Evolutionary conservation across 2,329 filamentous ascomycete species (phyloP).

Genomic region (Thermochaetoides dissita): DNA sequence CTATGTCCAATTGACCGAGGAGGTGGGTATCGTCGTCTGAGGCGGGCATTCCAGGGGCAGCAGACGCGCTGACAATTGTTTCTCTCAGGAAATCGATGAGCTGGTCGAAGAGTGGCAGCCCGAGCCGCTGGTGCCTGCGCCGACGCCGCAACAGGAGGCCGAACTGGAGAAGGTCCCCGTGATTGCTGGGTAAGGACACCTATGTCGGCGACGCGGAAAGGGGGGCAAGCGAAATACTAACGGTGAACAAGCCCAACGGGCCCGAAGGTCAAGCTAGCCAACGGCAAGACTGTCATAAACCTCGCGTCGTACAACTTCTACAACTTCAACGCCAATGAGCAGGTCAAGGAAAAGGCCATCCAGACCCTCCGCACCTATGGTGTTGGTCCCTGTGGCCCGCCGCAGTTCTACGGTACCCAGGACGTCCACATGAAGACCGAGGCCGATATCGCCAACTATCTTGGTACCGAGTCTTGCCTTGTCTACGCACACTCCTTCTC

Average conservation of each 20-base stretch:
- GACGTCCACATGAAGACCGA: constrained; percentile 98
- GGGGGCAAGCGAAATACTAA: neutral
- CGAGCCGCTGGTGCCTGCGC: constrained; percentile 69
- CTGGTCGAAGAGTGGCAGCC: constrained; percentile 93
- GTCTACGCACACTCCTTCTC: constrained; percentile 94
- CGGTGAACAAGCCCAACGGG: constrained; percentile 56
- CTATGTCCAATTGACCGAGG: constrained; percentile 77
- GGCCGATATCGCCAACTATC: constrained; percentile 76
- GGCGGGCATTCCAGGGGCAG: neutral
- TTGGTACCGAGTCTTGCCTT: constrained; percentile 80
- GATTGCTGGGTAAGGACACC: constrained; percentile 59
- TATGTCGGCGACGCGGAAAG: too few relatives aligned
- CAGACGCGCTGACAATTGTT: neutral
- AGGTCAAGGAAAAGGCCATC: constrained; percentile 88
- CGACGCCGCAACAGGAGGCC: constrained; percentile 60
- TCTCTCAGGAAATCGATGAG: constrained; percentile 70
- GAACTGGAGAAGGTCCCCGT: constrained; percentile 78
- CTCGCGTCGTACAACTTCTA: constrained; percentile 95
- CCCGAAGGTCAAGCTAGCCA: constrained; percentile 76
- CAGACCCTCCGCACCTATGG: constrained; percentile 89
- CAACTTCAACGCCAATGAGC: constrained; percentile 87
- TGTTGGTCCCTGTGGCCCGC: constrained; percentile 89
- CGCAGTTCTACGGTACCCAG: constrained; percentile 95
- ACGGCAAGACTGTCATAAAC: constrained; percentile 82
- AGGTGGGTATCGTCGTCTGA: constrained; percentile 27